Base-by-base conservation (phyloP, 768 basidiomycete species). In the Leccinum subgranulosum region DNA sequence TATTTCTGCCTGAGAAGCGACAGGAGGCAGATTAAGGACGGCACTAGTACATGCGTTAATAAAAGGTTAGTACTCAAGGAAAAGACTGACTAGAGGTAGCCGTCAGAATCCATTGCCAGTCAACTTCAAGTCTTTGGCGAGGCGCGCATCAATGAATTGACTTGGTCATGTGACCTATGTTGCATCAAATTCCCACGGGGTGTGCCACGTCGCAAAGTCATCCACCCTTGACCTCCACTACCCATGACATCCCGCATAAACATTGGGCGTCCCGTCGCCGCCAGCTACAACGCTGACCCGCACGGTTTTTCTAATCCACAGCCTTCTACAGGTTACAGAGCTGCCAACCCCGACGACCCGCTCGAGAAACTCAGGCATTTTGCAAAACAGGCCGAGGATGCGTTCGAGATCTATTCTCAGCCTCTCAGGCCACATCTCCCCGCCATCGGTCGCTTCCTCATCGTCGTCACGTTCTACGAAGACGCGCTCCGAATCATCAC, bases 391-490 rank as follows among this genome's bases (percentile, higher is more conserved):
- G 81, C 93, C 55, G 97, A 99, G 77, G 97, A 99, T 76, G 78
- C 86, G 61, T 82, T 97, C 69, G 97, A 98, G 73, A 87, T 91
- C 63, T 89, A 90, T 75, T 88, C 94, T 8, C 90, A 97, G 69
- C 97, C 97, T 19, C 79, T 98, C 75, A 87, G 88, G 71, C 97
- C 97, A 53, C 87, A 95, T 73, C 81, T 99, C 66, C 97, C 97
- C 43, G 87, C 92, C 54, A 87, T 98, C 73, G 96, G 94, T 57
- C 85, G 97, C 65, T 98, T 98, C 76, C 75, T 99, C 58, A 98
- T 98, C 73, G 93, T 99, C 53, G 94, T 97, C 43, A 99, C 97
- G 10, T 99, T 99, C 77, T 78, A 95, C 73, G 97, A 99, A 80
- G 97, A 99, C 70, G 92, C 97, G 9, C 74, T 96, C 67, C 80